Percentiles rank a stretch among this genome's conserved stretches.
These are phyloP conservation scores for Lunularia cruciata DNA, from an alignment of 225 moss, liverwort and hornwort species.

Conservation along the genomic window DNA sequence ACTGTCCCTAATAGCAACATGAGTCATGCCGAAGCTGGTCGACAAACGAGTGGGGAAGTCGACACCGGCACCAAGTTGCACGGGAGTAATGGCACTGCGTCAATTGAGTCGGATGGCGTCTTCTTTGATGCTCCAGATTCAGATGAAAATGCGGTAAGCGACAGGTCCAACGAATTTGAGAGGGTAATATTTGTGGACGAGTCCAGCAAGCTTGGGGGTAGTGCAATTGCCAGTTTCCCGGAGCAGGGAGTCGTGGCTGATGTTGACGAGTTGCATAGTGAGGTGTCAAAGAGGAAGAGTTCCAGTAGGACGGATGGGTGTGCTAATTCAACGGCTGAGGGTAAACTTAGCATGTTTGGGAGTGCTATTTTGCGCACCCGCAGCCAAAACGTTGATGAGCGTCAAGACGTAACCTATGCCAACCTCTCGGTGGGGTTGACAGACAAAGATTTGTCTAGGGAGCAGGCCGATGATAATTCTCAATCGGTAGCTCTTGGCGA, in stretches of 20 bases:
- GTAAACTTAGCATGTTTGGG: too few relatives aligned
- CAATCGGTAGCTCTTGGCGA: background rate
- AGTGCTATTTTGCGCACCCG: background rate
- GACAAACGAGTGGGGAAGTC: background rate
- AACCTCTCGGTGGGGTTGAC: too few relatives aligned
- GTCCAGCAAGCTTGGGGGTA: slow-evolving; percentile 9
- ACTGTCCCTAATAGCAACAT: background rate
- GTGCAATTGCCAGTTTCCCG: background rate
- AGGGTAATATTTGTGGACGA: slow-evolving; percentile 39
- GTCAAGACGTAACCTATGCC: too few relatives aligned
- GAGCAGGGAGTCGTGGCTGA: background rate
- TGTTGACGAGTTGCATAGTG: background rate
- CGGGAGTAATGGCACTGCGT: background rate
- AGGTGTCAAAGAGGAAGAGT: background rate
- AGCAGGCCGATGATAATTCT: too few relatives aligned
- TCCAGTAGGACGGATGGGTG: background rate
- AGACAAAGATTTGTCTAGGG: too few relatives aligned
- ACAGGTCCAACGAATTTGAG: slow-evolving; percentile 20
- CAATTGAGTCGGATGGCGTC: background rate
- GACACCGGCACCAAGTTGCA: background rate
- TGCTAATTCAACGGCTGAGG: too few relatives aligned
- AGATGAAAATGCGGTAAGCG: background rate
- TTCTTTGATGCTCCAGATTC: background rate
- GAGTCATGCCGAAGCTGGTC: background rate
- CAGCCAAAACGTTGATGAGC: background rate